These are phyloP conservation scores for Alternaria conjuncta DNA, from an alignment of 2,329 filamentous ascomycete genomes.

Conservation along the genomic window DNA sequence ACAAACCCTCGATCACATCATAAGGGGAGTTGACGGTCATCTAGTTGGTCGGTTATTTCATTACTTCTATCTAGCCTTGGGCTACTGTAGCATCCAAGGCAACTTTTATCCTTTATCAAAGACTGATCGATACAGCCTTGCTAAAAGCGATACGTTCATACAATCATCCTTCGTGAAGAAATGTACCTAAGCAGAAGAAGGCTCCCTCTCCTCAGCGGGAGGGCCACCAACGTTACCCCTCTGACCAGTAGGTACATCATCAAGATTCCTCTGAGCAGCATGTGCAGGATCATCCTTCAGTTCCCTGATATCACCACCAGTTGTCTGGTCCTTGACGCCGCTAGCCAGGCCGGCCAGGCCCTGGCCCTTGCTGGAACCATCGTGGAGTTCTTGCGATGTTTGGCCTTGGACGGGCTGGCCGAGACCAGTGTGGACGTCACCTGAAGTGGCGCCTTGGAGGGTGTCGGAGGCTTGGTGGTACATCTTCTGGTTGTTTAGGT, in stretches of 20 bases:
- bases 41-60: background rate
- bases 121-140: background rate
- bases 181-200: slow-evolving; percentile 9
- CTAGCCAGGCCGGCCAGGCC: slow-evolving; percentile 54
- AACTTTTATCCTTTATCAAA: background rate
- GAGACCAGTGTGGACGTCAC: slow-evolving; percentile 60
- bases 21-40: background rate
- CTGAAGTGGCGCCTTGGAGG: slow-evolving; percentile 59
- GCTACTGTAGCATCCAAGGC: too few species aligned
- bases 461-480: slow-evolving; percentile 55
- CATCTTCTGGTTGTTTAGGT: slow-evolving; percentile 52
- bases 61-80: background rate
- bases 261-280: slow-evolving; percentile 48
- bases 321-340: slow-evolving; percentile 13
- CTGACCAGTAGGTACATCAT: slow-evolving; percentile 43
- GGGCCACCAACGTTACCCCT: slow-evolving; percentile 40
- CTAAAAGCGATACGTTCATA: background rate
- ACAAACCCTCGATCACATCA: background rate
- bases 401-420: slow-evolving; percentile 60
- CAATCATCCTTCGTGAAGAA: background rate
- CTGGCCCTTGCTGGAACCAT: slow-evolving; percentile 52
- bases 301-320: slow-evolving; percentile 15
- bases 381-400: slow-evolving; percentile 57
- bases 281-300: slow-evolving; percentile 44
- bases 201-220: slow-evolving; percentile 45